Conservation (phyloP, 805 yeast species). For the Clavispora carvajalis region DNA sequence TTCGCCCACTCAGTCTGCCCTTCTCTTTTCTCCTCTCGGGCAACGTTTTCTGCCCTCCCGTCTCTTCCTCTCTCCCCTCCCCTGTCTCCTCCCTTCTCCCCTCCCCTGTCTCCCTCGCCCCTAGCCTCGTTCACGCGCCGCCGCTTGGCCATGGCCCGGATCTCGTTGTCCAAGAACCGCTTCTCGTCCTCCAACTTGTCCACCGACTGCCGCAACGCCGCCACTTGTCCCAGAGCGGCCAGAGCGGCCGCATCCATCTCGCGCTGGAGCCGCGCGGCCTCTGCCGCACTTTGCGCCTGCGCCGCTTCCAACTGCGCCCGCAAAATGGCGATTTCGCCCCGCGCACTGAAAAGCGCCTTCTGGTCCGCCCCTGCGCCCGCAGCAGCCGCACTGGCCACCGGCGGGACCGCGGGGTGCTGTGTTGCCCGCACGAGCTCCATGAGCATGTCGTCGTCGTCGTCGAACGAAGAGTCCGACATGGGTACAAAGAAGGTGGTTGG, state of each 20-base stretch:
- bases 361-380: background rate
- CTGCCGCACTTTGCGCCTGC: constrained; percentile 36
- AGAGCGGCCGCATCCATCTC: constrained; percentile 15
- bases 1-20: no score
- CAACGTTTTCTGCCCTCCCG: no score
- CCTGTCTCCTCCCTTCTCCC: no score
- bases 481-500: background rate
- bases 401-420: constrained; percentile 7
- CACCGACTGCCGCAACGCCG: constrained; percentile 25
- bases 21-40: no score
- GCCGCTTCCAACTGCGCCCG: constrained; percentile 55
- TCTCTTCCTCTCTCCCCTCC: no score
- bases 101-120: no score
- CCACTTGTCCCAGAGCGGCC: constrained; percentile 27
- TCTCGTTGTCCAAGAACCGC: constrained; percentile 35
- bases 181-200: constrained; percentile 40
- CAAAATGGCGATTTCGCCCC: constrained; percentile 78
- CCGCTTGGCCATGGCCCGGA: constrained; percentile 22
- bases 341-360: constrained; percentile 41
- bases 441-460: constrained; percentile 42
- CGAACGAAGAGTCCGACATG: constrained; percentile 25
- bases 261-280: constrained; percentile 21
- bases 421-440: constrained; percentile 44
- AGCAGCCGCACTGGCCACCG: background rate
- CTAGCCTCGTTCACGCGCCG: background rate